Conservation (phyloP, 768 basidiomycete genomes). For the Arthromyces matolae region DNA sequence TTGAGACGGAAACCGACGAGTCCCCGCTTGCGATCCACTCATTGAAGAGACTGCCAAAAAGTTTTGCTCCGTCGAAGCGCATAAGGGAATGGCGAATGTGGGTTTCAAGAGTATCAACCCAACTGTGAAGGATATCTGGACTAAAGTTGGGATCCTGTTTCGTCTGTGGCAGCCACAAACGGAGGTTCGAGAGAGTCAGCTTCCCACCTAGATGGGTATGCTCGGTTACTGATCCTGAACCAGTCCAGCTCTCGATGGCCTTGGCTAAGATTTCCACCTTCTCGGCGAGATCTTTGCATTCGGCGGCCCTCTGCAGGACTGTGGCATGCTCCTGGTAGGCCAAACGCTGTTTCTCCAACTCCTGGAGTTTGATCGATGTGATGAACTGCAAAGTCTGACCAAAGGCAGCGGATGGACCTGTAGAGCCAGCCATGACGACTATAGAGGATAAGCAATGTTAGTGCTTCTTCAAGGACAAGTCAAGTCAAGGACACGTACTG, state of each 20-base stretch:
- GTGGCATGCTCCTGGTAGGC: slow-evolving; percentile 32
- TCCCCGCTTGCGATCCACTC: slow-evolving; percentile 44
- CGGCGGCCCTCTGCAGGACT: slow-evolving; percentile 26
- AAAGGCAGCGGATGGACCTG: slow-evolving; percentile 22
- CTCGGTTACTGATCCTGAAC: slow-evolving; percentile 24
- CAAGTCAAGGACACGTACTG: too few relatives aligned
- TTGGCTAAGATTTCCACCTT: slow-evolving; percentile 34
- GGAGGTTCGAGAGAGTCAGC: slow-evolving; percentile 28
- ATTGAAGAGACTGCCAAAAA: slow-evolving; percentile 40
- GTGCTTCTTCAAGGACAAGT: too few relatives aligned
- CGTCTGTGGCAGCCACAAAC: slow-evolving; percentile 37
- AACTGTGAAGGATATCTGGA: slow-evolving; percentile 30
- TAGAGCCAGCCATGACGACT: not conserved
- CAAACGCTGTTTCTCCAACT: slow-evolving; percentile 37
- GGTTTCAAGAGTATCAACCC: slow-evolving; percentile 35
- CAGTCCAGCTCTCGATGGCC: slow-evolving; percentile 32
- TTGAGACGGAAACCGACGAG: slow-evolving; percentile 25
- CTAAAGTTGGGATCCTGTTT: slow-evolving; percentile 39
- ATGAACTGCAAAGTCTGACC: slow-evolving; percentile 40
- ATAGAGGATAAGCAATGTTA: not conserved
- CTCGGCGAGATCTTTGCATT: slow-evolving; percentile 19
- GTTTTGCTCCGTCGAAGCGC: slow-evolving; percentile 37
- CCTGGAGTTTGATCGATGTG: slow-evolving; percentile 40
- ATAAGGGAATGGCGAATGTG: slow-evolving; percentile 35
- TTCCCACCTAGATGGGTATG: slow-evolving; percentile 17